Base-by-base conservation (phyloP, 2,329 filamentous ascomycete genomes). In the Lachnellula suecica region DNA sequence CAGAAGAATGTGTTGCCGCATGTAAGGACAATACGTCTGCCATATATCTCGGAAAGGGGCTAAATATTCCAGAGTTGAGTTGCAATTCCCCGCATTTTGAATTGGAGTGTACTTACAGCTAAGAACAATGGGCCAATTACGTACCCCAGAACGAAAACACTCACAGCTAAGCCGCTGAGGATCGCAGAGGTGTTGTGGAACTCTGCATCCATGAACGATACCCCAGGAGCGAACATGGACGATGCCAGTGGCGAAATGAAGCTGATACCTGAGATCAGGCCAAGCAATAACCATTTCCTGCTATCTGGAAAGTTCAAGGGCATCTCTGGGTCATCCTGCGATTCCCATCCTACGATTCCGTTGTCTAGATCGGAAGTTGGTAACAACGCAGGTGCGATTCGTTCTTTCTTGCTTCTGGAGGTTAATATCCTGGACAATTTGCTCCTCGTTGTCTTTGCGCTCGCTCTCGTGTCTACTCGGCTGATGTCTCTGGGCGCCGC, bases 11-110 rank as follows among this genome's bases (percentile, higher is more conserved):
- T 63, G 57, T 84, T 88, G 52, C 82, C 79, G 2, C 63, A 66
- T 20, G 79, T 75, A 54, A 87, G 76, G 29, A 88, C 66, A 1
- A 75, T 68, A 3, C 81, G 68, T 3, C 85, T 76, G 1, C 86
- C 85, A 62, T 85, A 87, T 51, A 88, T 79, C 65, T 89, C 85
- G 1, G 77, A 82, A 41, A 85, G 61, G 0, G 82, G 82, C 2
- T 52, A 17, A 19, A 31, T 31, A 15, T 8, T 31, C 15, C 15
- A n/a, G 22, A 27, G 25, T n/a, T 43, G 20, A 43, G 41, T 24
- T 8, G n/a, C 11, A 22, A 10, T 9, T 13, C 9, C 9, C n/a
- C 9, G 11, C 5, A 5, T 22, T 24, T 17, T 43, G 41, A 11
- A 17, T 43, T 29, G 23, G 9, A 25, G 29, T 8, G 37, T 5